Evolutionary conservation across 768 basidiomycete genomes (phyloP).

Genomic region (Suillus weaverae): DNA sequence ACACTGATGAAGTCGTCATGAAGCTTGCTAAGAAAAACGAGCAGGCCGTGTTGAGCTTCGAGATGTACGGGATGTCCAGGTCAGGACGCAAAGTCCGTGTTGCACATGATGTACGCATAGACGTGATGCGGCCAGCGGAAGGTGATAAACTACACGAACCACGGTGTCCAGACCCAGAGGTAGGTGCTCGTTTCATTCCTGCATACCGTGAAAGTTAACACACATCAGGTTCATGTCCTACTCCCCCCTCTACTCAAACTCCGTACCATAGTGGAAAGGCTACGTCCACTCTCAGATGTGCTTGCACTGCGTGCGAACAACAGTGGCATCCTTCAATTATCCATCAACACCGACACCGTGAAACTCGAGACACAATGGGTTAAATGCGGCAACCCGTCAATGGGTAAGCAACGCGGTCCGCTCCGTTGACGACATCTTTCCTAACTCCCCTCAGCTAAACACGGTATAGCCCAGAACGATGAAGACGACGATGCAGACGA

Average conservation of each 20-base stretch:
- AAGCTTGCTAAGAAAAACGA: constrained; percentile 87
- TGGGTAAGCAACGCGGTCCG: constrained; percentile 33
- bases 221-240: constrained; percentile 67
- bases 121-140: constrained; percentile 75
- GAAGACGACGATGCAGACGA: constrained; percentile 32
- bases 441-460: constrained; percentile 1
- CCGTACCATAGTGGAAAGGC: constrained; percentile 75
- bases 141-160: constrained; percentile 75
- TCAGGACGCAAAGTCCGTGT: constrained; percentile 65
- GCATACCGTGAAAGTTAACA: neutral
- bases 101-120: constrained; percentile 79
- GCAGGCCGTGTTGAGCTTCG: constrained; percentile 74
- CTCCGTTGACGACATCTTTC: neutral
- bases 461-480: constrained; percentile 24
- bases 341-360: constrained; percentile 68
- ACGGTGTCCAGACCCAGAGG: constrained; percentile 84
- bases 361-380: constrained; percentile 80
- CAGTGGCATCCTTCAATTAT: constrained; percentile 52
- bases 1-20: constrained; percentile 69
- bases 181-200: constrained; percentile 34
- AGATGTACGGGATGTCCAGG: constrained; percentile 66
- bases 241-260: constrained; percentile 74
- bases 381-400: constrained; percentile 65
- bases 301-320: constrained; percentile 70
- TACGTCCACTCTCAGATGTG: constrained; percentile 68